Evolutionary conservation across 495 filamentous ascomycete genomes (phyloP).

Genomic region (Sordaria brevicollis): DNA sequence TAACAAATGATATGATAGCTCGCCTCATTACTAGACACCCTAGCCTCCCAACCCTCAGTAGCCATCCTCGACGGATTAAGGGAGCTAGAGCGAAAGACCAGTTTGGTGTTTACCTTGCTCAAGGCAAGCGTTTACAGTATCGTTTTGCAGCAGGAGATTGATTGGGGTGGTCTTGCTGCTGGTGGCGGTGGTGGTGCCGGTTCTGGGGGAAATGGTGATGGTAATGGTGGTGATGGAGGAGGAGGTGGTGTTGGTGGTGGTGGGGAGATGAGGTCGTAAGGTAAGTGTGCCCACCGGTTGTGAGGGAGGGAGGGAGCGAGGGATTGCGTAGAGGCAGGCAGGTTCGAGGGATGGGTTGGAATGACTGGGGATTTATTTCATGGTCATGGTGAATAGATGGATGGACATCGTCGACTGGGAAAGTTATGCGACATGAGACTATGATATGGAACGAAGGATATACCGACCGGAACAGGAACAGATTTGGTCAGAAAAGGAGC

Average conservation of each 20-base stretch:
- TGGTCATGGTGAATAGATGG: background rate
- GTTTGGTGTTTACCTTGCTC: slow-evolving; percentile 83
- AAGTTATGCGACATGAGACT: background rate
- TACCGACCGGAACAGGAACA: background rate
- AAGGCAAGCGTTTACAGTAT: slow-evolving; percentile 98
- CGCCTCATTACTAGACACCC: slow-evolving; percentile 47
- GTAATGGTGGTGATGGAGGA: background rate
- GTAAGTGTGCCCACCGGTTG: no score
- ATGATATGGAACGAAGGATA: background rate
- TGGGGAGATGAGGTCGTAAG: background rate
- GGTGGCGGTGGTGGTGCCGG: background rate
- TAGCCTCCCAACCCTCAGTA: slow-evolving; percentile 53
- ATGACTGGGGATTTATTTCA: background rate
- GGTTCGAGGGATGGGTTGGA: background rate
- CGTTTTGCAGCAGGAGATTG: slow-evolving; percentile 93
- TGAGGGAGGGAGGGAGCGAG: background rate
- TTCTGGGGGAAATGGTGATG: background rate
- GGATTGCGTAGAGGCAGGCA: background rate
- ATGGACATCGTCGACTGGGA: no score
- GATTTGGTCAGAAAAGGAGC: background rate
- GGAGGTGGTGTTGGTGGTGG: background rate
- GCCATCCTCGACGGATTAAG: slow-evolving; percentile 76
- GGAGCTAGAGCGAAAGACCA: slow-evolving; percentile 85
- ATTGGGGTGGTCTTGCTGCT: slow-evolving; percentile 31
- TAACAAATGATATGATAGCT: slow-evolving; percentile 33